A percentile compares a stretch with the other conserved stretches of the same genome.
Evolutionary conservation across 495 filamentous ascomycete genomes (phyloP).

Genomic region (Hapsidospora chrysogenum): DNA sequence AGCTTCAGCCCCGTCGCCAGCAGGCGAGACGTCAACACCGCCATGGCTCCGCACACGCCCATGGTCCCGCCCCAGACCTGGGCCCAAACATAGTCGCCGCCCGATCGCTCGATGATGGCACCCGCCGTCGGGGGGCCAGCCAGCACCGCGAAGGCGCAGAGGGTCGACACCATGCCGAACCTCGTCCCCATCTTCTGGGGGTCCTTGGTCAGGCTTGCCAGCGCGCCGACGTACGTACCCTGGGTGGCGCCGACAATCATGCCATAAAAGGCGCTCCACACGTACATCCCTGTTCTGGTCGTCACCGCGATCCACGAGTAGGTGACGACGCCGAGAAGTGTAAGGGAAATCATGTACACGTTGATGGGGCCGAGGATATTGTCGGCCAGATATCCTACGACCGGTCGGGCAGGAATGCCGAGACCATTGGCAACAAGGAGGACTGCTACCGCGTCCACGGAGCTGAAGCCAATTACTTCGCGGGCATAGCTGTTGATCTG

Average conservation of each 20-base stretch:
- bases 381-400: conserved; percentile 23
- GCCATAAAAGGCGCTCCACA: conserved; percentile 22
- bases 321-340: conserved; percentile 14
- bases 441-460: conserved; percentile 20
- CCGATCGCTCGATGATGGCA: conserved; percentile 21
- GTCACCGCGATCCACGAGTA: conserved; percentile 23
- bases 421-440: conserved; percentile 25
- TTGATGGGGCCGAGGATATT: conserved; percentile 22
- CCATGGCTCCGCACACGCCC: conserved; percentile 11
- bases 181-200: conserved; percentile 23
- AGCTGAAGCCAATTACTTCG: conserved; percentile 19
- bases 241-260: conserved; percentile 20
- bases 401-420: conserved; percentile 17
- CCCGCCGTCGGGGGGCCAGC: conserved; percentile 26
- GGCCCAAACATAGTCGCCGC: conserved; percentile 18
- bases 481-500: conserved; percentile 24
- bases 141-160: conserved; percentile 20
- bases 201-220: conserved; percentile 22
- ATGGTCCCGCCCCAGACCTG: conserved; percentile 25
- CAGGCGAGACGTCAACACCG: conserved; percentile 6
- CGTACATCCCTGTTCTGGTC: conserved; percentile 20
- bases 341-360: conserved; percentile 12
- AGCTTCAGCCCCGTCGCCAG: conserved; percentile 10
- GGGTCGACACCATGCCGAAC: conserved; percentile 27
- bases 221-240: conserved; percentile 17